Conservation (phyloP, 1,284 basidiomycete genomes). For the Apiotrichum gracile region DNA sequence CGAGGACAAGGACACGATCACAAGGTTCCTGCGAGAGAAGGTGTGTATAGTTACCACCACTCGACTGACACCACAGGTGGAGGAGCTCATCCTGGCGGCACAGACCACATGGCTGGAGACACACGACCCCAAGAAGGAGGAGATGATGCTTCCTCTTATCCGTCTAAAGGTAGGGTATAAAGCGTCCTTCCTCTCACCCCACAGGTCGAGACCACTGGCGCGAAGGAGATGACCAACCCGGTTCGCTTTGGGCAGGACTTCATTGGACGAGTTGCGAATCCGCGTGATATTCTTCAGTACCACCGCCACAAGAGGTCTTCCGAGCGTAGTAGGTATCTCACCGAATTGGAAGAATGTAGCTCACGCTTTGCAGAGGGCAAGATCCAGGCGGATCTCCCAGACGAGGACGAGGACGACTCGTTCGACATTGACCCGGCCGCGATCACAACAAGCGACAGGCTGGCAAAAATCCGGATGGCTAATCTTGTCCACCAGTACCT, state of each 20-base stretch:
- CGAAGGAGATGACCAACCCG: conserved; percentile 85
- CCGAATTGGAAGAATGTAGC: not conserved
- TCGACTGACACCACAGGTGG: conserved; percentile 55
- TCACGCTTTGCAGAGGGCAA: conserved; percentile 26
- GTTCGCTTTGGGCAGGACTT: conserved; percentile 97
- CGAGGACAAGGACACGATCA: conserved; percentile 70
- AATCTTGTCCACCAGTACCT: conserved; percentile 79
- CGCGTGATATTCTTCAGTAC: conserved; percentile 85
- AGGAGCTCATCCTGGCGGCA: conserved; percentile 70
- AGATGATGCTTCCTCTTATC: conserved; percentile 78
- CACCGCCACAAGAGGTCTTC: conserved; percentile 69
- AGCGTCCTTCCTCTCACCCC: not conserved
- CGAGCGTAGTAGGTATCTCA: conserved; percentile 30
- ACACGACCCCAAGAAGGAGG: conserved; percentile 55
- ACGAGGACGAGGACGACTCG: conserved; percentile 56
- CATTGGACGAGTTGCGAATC: conserved; percentile 84
- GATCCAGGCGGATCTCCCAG: conserved; percentile 34
- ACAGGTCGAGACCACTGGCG: conserved; percentile 83
- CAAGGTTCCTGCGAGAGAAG: conserved; percentile 67
- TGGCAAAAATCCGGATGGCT: conserved; percentile 49
- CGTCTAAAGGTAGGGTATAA: conserved; percentile 62
- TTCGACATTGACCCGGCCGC: conserved; percentile 58
- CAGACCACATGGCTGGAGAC: conserved; percentile 71
- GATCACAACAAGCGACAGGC: conserved; percentile 32
- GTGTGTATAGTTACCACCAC: conserved; percentile 47